Evolutionary conservation across 2,329 filamentous ascomycete species (phyloP), one percentile per base, ranked within the genome.

Genomic region (Pseudogymnoascus sp.): DNA sequence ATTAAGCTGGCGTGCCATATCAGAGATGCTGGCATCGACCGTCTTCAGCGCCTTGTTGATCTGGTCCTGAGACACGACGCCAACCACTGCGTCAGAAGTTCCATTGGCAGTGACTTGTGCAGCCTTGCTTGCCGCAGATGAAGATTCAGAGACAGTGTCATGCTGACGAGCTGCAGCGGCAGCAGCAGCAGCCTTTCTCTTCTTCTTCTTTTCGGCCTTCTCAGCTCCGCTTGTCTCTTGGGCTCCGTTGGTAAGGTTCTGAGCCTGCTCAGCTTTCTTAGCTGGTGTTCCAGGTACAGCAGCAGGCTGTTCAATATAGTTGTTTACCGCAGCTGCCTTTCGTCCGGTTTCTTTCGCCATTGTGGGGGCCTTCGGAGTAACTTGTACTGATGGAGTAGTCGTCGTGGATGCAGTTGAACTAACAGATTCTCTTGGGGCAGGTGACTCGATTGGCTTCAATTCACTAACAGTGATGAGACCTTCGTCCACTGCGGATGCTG

Each of bases 391-490:
- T 17, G 59, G 26, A 17, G 59, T 61, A 31, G 33, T 61, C 15
- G 59, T 2, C 23, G 59, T 61, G 19, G 59, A 61, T 33, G 17
- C 50, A 35, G 50, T 19, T 21, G 50, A 10, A 31, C 47, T 53
- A 15, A 13, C 15, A 19, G 59, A 13, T 31, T 62, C 42, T 60
- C 69, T 68, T 5, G 75, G 75, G 23, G 71, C 71, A 31, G 77
- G 74, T 15, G 76, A 75, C 66, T 83, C 80, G 28, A 78, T 76
- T 47, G 83, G 80, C 71, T 81, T 83, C 23, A 76, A 40, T 67
- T 90, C 88, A 35, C 85, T 82, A 61, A 96, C 87, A 42, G 85
- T 85, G 64, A 96, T 90, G 28, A 89, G 78, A 8, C 90, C 91
- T 63, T 86, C 82, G 62, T 87, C 81, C 50, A 91, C 81, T 2